Base-by-base conservation (phyloP, 306 rosid genomes). In the Corylus avellana region DNA sequence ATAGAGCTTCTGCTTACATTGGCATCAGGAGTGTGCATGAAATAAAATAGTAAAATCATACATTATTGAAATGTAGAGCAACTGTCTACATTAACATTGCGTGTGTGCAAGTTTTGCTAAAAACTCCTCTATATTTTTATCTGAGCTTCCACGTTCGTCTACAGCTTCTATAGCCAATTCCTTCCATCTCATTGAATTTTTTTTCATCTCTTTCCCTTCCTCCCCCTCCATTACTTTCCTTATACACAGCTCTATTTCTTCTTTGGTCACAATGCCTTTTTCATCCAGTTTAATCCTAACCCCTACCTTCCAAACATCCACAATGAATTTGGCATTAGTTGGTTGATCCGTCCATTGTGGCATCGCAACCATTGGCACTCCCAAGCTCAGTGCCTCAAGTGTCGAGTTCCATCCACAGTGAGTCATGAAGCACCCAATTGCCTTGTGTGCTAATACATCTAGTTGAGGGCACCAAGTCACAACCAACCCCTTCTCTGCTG, bases 371-470 rank as follows among this genome's bases (percentile, higher is more conserved):
- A 79, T 49, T 13, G 82, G 73, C 61, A 79, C 29, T 6, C 82
- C 77, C 64, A 79, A 61, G 66, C 64, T 58, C 17, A 79, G 22
- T 17, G 82, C 66, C 77, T 79, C 82, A 5, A 79, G 66, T 1
- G 77, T 72, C 4, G 77, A 79, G 73, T 79, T 79, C 77, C 77
- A 79, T 3, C 82, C 82, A 8, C 77, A 72, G 27, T 79, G 82
- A 0, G 73, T 79, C 22, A 79, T 17, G 73, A 79, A 79, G 29
- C 77, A 72, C 0, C 77, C 73, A 14, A 72, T 0, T 4, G 82
- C 54, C 4, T 17, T 16, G 73, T 79, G 82, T 20, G 73, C 61
- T n/a, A 79, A 8, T 13, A 79, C 67, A 14, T 79, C 47, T 1
- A 72, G 73, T 48, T 79, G 82, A 11, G 78, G 47, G 18, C 77